phyloP scores from a whole-genome alignment of 768 basidiomycete species.

The Candolleomyces eurysporus region DNA sequence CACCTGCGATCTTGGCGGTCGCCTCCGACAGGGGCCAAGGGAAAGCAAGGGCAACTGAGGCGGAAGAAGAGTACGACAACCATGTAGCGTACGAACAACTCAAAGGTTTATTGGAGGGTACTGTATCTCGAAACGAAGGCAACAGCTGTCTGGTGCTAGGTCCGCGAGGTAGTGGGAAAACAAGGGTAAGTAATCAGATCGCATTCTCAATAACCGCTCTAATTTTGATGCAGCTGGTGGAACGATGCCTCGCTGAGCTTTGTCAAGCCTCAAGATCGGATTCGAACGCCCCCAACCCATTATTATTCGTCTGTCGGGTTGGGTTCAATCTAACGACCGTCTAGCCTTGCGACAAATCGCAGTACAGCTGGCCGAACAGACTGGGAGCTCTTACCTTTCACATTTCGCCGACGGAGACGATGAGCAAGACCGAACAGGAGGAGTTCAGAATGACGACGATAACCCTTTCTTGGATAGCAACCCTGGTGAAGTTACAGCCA shows the following conservation, averaged over 20 bases:
- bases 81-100: constrained; percentile 55
- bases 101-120: constrained; percentile 64
- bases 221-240: constrained; percentile 50
- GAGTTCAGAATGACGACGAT: constrained; percentile 25
- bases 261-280: constrained; percentile 21
- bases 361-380: constrained; percentile 78
- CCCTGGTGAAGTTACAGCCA: constrained; percentile 12
- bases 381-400: constrained; percentile 54
- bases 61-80: constrained; percentile 40
- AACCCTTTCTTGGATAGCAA: constrained; percentile 49
- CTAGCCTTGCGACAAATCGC: constrained; percentile 93
- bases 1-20: constrained; percentile 10
- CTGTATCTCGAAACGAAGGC: constrained; percentile 79
- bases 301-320: constrained; percentile 79
- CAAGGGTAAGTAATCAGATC: constrained; percentile 42
- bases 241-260: constrained; percentile 46
- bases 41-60: background rate
- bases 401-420: constrained; percentile 29
- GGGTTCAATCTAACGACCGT: constrained; percentile 81
- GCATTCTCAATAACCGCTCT: constrained; percentile 3
- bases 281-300: constrained; percentile 44
- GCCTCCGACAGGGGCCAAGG: constrained; percentile 16
- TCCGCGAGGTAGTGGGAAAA: constrained; percentile 85
- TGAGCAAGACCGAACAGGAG: constrained; percentile 18
- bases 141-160: constrained; percentile 91